These are phyloP conservation scores for Stentor coeruleus DNA, from an alignment of 73 alveolate genomes.

Conservation along the genomic window DNA sequence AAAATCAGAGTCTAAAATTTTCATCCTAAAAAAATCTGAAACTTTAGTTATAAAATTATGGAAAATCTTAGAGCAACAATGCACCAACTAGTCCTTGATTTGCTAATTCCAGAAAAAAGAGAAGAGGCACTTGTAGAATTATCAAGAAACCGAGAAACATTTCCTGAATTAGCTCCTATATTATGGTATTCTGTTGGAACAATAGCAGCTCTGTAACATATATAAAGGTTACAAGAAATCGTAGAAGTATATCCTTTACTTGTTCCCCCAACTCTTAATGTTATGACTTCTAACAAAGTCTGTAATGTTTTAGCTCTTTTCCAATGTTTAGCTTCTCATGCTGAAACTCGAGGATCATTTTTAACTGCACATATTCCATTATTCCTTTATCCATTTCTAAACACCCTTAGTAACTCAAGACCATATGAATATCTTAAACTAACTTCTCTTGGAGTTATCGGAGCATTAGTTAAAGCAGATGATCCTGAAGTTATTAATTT, in stretches of 20 bases:
- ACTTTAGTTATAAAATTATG: too few relatives aligned
- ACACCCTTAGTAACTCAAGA: constrained; percentile 90
- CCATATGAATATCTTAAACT: constrained; percentile 97
- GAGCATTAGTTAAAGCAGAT: constrained; percentile 98
- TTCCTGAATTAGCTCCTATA: constrained; percentile 89
- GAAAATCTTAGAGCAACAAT: constrained; percentile 43
- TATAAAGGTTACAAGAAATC: constrained; percentile 95
- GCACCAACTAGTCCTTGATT: constrained; percentile 51
- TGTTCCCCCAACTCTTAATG: constrained; percentile 91
- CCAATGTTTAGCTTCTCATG: constrained; percentile 93
- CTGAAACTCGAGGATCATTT: constrained; percentile 84
- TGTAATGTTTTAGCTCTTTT: constrained; percentile 95
- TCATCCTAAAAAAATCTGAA: too few relatives aligned
- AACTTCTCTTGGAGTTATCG: constrained; percentile 98
- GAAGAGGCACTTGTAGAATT: constrained; percentile 91
- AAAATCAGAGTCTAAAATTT: too few relatives aligned
- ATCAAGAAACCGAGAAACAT: constrained; percentile 82
- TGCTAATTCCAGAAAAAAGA: constrained; percentile 73
- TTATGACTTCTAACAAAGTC: constrained; percentile 84
- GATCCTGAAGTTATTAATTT: constrained; percentile 95
- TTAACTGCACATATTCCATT: constrained; percentile 97
- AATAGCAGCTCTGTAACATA: constrained; percentile 92
- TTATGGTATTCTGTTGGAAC: constrained; percentile 97
- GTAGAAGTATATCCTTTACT: constrained; percentile 90
- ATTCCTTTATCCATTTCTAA: constrained; percentile 96